Evolutionary conservation across 805 yeast species (phyloP).

Genomic region (Cyberlindnera xishuangbannaensis): DNA sequence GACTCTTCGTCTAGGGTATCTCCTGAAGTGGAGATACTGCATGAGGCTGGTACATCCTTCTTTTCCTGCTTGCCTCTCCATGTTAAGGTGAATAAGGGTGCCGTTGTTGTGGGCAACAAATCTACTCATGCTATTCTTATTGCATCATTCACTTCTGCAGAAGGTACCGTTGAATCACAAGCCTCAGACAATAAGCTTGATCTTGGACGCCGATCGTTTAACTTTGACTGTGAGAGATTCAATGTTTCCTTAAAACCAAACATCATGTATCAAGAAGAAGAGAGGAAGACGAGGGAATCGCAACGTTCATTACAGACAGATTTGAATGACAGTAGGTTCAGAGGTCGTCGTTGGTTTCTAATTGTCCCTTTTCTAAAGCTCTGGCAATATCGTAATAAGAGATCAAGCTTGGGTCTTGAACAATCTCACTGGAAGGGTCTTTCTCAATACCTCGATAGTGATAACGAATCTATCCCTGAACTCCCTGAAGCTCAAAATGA

Average conservation of each 20-base stretch:
- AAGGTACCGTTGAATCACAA: constrained; percentile 53
- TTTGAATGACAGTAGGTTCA: too few species aligned
- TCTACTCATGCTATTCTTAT: constrained; percentile 70
- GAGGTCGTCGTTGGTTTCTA: constrained; percentile 8
- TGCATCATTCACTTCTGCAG: constrained; percentile 47
- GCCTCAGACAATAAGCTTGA: constrained; percentile 50
- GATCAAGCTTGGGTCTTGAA: constrained; percentile 1
- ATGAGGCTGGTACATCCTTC: constrained; percentile 12
- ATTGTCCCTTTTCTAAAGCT: constrained; percentile 5
- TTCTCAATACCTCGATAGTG: constrained; percentile 52
- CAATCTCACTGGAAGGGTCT: constrained; percentile 65
- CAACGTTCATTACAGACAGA: background rate
- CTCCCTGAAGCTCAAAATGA: constrained; percentile 46
- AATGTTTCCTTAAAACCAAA: constrained; percentile 65
- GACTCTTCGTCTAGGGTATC: constrained; percentile 11
- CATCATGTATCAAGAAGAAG: constrained; percentile 47
- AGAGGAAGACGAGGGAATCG: constrained; percentile 1
- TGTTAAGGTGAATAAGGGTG: constrained; percentile 54
- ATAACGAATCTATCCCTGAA: constrained; percentile 28
- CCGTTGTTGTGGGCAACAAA: constrained; percentile 74
- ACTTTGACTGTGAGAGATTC: constrained; percentile 44
- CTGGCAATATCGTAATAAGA: constrained; percentile 4
- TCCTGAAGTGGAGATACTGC: constrained; percentile 1
- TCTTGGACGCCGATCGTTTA: constrained; percentile 41
- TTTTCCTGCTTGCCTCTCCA: constrained; percentile 55